Conservation (phyloP, 176 grass and related monocot genomes). For the Oryza coarctata region DNA sequence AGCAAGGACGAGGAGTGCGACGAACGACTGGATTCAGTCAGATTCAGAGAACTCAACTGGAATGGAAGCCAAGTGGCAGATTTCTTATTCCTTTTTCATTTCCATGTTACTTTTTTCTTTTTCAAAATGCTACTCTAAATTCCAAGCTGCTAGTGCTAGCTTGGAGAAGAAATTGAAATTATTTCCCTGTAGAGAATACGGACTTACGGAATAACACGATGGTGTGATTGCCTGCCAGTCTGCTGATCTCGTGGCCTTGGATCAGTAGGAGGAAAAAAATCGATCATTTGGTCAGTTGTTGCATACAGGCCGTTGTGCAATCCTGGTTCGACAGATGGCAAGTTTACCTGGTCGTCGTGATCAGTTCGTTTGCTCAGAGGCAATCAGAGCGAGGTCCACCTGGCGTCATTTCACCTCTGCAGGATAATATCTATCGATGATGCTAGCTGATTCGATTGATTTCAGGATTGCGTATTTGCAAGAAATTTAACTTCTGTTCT, state of each 20-base stretch:
- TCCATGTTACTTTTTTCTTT: background rate
- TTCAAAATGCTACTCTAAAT: no score
- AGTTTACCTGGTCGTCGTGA: background rate
- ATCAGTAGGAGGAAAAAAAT: background rate
- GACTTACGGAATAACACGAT: no score
- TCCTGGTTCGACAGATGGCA: background rate
- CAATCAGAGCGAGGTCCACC: background rate
- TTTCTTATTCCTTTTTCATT: no score
- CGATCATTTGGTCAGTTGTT: no score
- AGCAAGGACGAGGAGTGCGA: no score
- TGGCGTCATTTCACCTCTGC: background rate
- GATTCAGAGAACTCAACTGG: no score
- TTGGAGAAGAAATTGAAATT: background rate
- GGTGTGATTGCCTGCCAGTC: no score
- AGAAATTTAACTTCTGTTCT: no score
- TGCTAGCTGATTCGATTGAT: background rate
- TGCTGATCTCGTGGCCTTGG: background rate
- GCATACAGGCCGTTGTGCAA: background rate
- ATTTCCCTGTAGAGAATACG: background rate
- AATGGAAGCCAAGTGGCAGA: no score
- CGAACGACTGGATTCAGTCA: no score
- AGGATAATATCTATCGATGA: background rate
- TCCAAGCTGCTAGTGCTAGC: background rate
- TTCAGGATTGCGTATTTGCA: background rate
- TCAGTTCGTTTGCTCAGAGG: background rate